Base-by-base conservation (phyloP, 352 stramenopile species). In the Thraustochytrium sp. region DNA sequence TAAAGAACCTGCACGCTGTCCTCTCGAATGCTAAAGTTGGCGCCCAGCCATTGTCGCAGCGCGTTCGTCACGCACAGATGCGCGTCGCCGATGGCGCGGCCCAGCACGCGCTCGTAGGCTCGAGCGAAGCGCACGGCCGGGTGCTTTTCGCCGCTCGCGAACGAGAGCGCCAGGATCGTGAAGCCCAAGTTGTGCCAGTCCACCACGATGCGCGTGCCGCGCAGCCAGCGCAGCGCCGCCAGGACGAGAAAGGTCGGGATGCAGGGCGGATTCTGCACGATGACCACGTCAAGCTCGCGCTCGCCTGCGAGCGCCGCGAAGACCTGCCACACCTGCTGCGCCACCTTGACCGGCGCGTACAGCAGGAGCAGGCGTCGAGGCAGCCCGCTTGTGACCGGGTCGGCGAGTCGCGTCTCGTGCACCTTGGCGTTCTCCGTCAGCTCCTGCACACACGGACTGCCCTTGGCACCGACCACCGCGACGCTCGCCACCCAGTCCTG, bases 131-230 rank as follows among this genome's bases (percentile, higher is more conserved):
- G 11, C 9, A 87, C 77, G 40, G 85, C 62, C 49, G 76, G n/a
- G 54, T 54, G 26, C 51, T 4, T 26, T 21, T 76, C 34, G 38
- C 64, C 78, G 38, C 77, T 82, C 48, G 86, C 91, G 62, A 92
- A 87, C 49, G 89, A 95, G 49, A 92, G 87, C 49, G 88, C 90
- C 53, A 99, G 92, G 88, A 99, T 98, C 76, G 94, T 98, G 90
- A 96, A 99, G 38, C 96, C 97, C 44, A 99, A 87, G 89, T 99
- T 99, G 88, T 99, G 97, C 97, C 97, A 99, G 87, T 99, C 97
- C 85, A 99, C 95, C 18, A 99, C 90, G 64, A 99, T 94, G 68
- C 91, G 92, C 37, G 95, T 92, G 29, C 91, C 86, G 31, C 96
- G 93, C 38, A 92, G 49, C 4, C 87, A 86, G 40, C 87, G 89